Conservation (phyloP, 371 early-diverging fungal species). For the Haplosporangium sp. region DNA sequence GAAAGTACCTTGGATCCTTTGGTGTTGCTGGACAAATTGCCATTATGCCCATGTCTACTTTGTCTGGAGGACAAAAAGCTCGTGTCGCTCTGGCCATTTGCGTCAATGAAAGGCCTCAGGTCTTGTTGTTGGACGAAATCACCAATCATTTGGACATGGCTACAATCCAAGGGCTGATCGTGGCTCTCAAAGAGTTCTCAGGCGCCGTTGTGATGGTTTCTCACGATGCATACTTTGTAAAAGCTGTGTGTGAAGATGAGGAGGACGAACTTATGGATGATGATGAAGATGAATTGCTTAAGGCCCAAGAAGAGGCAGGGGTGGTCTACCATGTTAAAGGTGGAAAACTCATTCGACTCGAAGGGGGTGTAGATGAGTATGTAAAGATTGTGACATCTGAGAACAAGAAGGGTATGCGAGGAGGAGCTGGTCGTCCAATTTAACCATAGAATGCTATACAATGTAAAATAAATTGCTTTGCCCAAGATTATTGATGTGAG, state of each 20-base stretch:
- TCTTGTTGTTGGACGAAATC: slow-evolving; percentile 88
- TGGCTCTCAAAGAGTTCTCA: slow-evolving; percentile 68
- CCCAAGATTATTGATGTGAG: not conserved
- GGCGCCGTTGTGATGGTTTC: slow-evolving; percentile 77
- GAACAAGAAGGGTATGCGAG: slow-evolving; percentile 54
- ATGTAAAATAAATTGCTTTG: slow-evolving; percentile 3
- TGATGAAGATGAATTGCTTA: slow-evolving; percentile 49
- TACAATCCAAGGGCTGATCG: slow-evolving; percentile 73
- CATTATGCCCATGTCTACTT: slow-evolving; percentile 59
- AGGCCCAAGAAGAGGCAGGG: slow-evolving; percentile 43
- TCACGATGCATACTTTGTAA: slow-evolving; percentile 82
- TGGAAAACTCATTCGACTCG: slow-evolving; percentile 39
- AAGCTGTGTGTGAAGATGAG: slow-evolving; percentile 65
- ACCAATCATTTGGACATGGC: slow-evolving; percentile 88
- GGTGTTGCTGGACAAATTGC: slow-evolving; percentile 73
- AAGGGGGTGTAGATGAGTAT: slow-evolving; percentile 55
- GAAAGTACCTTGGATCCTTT: slow-evolving; percentile 74
- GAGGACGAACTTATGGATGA: slow-evolving; percentile 45
- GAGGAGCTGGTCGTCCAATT: slow-evolving; percentile 38
- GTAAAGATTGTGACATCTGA: slow-evolving; percentile 44
- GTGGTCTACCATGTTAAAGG: slow-evolving; percentile 52
- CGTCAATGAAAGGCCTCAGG: slow-evolving; percentile 74
- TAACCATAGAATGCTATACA: not conserved
- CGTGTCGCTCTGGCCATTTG: slow-evolving; percentile 79
- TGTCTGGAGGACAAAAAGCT: slow-evolving; percentile 85